These are phyloP conservation scores for Aspergillus versicolor DNA, from an alignment of 2,329 filamentous ascomycete species.

Conservation along the genomic window DNA sequence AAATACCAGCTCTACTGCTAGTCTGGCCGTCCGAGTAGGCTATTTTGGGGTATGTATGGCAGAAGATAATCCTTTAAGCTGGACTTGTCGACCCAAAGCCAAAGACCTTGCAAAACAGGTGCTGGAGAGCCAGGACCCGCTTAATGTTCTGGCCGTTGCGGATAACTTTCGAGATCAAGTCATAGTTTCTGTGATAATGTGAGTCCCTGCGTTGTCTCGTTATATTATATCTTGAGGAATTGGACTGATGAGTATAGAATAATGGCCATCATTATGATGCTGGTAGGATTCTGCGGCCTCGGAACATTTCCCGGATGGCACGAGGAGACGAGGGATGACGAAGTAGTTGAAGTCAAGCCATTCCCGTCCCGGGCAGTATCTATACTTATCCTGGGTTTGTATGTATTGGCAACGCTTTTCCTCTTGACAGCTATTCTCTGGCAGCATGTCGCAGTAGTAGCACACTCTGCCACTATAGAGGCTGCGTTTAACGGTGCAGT, in stretches of 20 bases:
- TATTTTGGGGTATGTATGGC: background rate
- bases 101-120: background rate
- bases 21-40: background rate
- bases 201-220: background rate
- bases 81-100: background rate
- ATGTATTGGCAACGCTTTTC: background rate
- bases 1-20: background rate
- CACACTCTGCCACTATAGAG: background rate
- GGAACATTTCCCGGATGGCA: background rate
- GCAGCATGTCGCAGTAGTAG: constrained; percentile 1
- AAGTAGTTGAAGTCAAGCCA: background rate
- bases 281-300: background rate
- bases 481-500: background rate
- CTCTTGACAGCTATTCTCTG: background rate
- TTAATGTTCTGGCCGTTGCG: background rate
- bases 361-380: background rate
- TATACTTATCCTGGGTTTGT: background rate
- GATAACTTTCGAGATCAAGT: constrained; percentile 1
- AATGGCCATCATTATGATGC: background rate
- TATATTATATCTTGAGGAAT: background rate
- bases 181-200: constrained; percentile 1
- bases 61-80: background rate
- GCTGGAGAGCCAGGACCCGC: background rate
- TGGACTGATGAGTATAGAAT: background rate
- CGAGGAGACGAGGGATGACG: background rate